Conservation (phyloP, 352 stramenopile species). For the Phytopythium helicoides region DNA sequence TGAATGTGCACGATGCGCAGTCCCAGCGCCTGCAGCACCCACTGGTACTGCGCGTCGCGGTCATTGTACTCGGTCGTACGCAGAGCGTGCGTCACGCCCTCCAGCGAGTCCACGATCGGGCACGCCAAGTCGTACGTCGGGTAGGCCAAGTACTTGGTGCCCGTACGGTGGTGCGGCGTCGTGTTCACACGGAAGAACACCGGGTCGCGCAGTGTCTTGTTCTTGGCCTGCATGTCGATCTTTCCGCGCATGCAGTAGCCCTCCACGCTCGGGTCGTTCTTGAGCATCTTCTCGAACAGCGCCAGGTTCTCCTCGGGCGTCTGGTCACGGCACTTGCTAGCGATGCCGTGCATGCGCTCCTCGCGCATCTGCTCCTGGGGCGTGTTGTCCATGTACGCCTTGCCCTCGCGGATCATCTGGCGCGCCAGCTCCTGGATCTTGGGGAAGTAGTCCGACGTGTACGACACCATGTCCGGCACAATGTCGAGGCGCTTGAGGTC, state of each 20-base stretch:
- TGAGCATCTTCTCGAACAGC: conserved; percentile 97
- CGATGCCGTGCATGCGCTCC: conserved; percentile 93
- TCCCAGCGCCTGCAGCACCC: conserved; percentile 87
- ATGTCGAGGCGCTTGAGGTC: conserved; percentile 89
- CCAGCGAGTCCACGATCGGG: conserved; percentile 98
- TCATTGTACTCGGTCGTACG: conserved; percentile 99
- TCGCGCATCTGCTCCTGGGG: conserved; percentile 97
- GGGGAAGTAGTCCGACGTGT: conserved; percentile 98
- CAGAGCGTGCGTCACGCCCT: conserved; percentile 98
- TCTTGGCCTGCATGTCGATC: conserved; percentile 93
- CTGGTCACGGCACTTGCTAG: conserved; percentile 92
- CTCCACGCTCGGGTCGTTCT: conserved; percentile 78
- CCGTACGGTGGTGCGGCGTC: conserved; percentile 88
- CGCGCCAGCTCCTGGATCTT: conserved; percentile 94
- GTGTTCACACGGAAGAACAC: conserved; percentile 87
- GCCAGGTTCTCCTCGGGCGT: conserved; percentile 82
- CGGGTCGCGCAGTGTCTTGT: conserved; percentile 86
- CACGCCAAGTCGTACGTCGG: conserved; percentile 99
- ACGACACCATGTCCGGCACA: conserved; percentile 84
- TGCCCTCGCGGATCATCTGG: conserved; percentile 93
- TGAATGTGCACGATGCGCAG: conserved; percentile 88
- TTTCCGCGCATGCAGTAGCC: conserved; percentile 90
- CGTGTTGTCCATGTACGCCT: conserved; percentile 99
- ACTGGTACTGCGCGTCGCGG: conserved; percentile 98
- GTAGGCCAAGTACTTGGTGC: conserved; percentile 98